Evolutionary conservation across 176 grass and related monocot species (phyloP).

Genomic region (Ensete ventricosum): DNA sequence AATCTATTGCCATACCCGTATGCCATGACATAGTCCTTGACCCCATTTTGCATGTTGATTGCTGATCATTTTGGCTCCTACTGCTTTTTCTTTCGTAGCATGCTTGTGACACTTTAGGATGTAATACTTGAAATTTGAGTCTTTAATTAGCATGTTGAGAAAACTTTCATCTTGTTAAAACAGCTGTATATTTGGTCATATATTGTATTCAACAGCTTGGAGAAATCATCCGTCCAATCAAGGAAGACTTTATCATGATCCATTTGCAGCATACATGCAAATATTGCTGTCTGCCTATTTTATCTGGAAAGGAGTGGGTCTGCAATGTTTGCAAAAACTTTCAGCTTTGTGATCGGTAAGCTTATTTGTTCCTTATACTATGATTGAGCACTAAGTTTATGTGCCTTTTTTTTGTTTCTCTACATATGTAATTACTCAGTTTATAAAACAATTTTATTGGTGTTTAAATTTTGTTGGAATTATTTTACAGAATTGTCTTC

Average conservation of each 20-base stretch:
- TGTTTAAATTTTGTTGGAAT: no score
- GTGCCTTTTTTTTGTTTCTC: not conserved
- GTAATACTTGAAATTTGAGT: not conserved
- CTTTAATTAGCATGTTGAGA: not conserved
- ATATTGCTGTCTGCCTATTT: constrained; percentile 56
- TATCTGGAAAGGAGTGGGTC: constrained; percentile 63
- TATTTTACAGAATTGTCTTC: no score
- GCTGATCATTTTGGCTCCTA: not conserved
- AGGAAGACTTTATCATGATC: constrained; percentile 93
- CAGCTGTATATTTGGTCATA: not conserved
- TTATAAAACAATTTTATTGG: no score
- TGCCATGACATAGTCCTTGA: not conserved
- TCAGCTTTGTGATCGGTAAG: constrained; percentile 79
- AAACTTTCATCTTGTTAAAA: not conserved
- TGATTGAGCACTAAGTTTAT: no score
- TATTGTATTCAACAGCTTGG: constrained; percentile 45
- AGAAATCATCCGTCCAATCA: constrained; percentile 66
- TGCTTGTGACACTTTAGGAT: not conserved
- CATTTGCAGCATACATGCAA: constrained; percentile 83
- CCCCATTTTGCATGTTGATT: not conserved
- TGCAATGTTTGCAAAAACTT: constrained; percentile 81
- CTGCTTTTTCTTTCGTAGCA: not conserved
- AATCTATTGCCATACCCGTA: no score
- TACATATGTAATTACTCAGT: no score
- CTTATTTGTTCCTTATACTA: constrained; percentile 14